phyloP scores from a whole-genome alignment of 1,284 basidiomycete species.

The Cryptococcus neoformans region DNA sequence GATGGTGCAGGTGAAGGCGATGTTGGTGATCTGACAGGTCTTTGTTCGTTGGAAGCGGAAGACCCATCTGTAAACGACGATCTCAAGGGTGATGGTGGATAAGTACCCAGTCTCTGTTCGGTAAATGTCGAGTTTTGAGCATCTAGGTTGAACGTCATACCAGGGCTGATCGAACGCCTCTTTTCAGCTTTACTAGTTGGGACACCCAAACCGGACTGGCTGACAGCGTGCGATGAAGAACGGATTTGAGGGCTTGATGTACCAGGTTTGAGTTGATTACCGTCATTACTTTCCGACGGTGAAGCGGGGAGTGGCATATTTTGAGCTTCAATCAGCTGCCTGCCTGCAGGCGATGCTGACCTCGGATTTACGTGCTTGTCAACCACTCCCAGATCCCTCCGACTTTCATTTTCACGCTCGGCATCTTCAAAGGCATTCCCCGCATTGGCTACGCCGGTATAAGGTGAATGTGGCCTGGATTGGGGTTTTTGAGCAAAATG shows the following conservation, averaged over 20 bases:
- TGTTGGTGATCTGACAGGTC: slow-evolving; percentile 1
- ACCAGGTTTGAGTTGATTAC: slow-evolving; percentile 3
- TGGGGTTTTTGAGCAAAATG: background rate
- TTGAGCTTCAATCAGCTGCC: slow-evolving; percentile 12
- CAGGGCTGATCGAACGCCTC: slow-evolving; percentile 49
- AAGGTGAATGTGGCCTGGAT: background rate
- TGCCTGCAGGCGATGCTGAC: slow-evolving; percentile 15
- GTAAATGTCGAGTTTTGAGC: slow-evolving; percentile 31
- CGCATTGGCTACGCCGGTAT: background rate
- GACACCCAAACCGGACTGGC: slow-evolving; percentile 30
- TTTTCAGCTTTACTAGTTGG: slow-evolving; percentile 41
- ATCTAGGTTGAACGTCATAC: slow-evolving; percentile 46
- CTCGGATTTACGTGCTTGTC: slow-evolving; percentile 15
- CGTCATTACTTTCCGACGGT: slow-evolving; percentile 17
- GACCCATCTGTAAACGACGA: slow-evolving; percentile 29
- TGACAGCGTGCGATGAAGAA: slow-evolving; percentile 5
- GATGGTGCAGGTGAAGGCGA: slow-evolving; percentile 3
- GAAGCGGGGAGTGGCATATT: slow-evolving; percentile 21
- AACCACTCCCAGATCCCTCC: slow-evolving; percentile 9
- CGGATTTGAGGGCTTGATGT: background rate
- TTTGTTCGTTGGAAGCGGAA: background rate
- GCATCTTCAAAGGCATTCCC: slow-evolving; percentile 5
- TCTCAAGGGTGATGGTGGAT: slow-evolving; percentile 47
- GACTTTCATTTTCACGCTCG: slow-evolving; percentile 4
- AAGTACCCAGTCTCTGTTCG: slow-evolving; percentile 29